Base-by-base conservation (phyloP, 176 grass and related monocot species). In the Lolium multiflorum region DNA sequence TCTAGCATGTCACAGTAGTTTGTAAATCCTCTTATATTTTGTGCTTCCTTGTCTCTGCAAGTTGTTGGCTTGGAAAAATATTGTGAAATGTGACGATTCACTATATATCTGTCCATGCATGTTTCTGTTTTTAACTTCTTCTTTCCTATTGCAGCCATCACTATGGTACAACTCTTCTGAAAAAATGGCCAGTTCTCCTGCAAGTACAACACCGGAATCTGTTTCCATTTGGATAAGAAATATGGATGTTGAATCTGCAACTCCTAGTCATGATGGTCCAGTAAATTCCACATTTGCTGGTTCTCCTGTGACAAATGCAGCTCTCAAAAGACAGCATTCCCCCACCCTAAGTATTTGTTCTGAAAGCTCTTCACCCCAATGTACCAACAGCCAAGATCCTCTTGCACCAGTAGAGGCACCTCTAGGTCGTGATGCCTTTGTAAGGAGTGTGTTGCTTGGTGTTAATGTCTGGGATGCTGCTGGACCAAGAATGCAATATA, bases 91-190 rank as follows among this genome's bases (percentile, higher is more conserved):
- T 8, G 22, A 14, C 1, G 28, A 44, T 44, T 24, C 18, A 57
- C 11, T 81, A 39, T 24, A 50, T 73, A 51, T 81, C 9, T 81
- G 21, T 87, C 57, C 14, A 64, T 14, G 22, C 47, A 51, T 6
- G 54, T 38, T 61, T 58, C 20, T 18, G 6, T 35, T 58, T 3
- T 76, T 71, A 73, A 83, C 52, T 31, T 48, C 6, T 69, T 13
- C 48, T 41, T 8, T 50, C 18, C 25, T 77, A 6, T 60, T 78
- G 52, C 51, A 78, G 87, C 52, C 63, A 24, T 88, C 87, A 41
- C 20, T 50, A 78, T 83, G 81, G 63, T 88, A 61, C 81, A 83
- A 83, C 9, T 28, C 41, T 88, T 18, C 62, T 62, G 74, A 49
- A 78, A 38, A 83, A 51, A 20, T 43, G n/a, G 26, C 18, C 15